phyloP scores from a whole-genome alignment of 345 rosid genomes.

The Rubroshorea leprosula region DNA sequence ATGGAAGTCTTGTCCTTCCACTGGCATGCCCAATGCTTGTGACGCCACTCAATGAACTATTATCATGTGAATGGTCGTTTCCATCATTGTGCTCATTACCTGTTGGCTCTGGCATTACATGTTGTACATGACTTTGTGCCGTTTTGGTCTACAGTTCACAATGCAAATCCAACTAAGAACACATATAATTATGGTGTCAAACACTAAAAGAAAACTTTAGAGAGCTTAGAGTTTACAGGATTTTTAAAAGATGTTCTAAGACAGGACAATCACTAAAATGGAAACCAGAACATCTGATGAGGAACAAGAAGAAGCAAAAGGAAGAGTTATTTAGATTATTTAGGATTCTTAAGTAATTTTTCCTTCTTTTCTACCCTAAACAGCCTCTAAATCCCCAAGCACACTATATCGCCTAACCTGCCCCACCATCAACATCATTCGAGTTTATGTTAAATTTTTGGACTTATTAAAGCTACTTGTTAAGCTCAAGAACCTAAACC shows the following conservation, averaged over 20 bases:
- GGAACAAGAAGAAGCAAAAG: too few relatives aligned
- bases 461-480: neutral
- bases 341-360: too few relatives aligned
- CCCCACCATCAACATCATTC: too few relatives aligned
- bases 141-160: conserved; percentile 32
- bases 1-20: conserved; percentile 39
- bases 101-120: conserved; percentile 20
- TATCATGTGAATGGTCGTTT: conserved; percentile 20
- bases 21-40: conserved; percentile 44
- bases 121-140: conserved; percentile 30
- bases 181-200: neutral
- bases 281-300: neutral
- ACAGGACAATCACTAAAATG: neutral
- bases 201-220: conserved; percentile 3
- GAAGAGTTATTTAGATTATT: too few relatives aligned
- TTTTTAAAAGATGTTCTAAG: neutral
- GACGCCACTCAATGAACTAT: conserved; percentile 22
- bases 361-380: too few relatives aligned
- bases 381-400: too few relatives aligned
- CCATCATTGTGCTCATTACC: conserved; percentile 32
- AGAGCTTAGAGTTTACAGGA: neutral
- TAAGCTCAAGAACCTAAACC: neutral
- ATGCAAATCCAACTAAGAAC: conserved; percentile 9
- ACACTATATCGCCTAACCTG: too few relatives aligned
- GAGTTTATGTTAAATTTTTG: neutral